Percentiles rank a stretch among this genome's conserved stretches.
Evolutionary conservation across 148 eudicot species (phyloP).

Genomic region (Chenopodium suecicum): DNA sequence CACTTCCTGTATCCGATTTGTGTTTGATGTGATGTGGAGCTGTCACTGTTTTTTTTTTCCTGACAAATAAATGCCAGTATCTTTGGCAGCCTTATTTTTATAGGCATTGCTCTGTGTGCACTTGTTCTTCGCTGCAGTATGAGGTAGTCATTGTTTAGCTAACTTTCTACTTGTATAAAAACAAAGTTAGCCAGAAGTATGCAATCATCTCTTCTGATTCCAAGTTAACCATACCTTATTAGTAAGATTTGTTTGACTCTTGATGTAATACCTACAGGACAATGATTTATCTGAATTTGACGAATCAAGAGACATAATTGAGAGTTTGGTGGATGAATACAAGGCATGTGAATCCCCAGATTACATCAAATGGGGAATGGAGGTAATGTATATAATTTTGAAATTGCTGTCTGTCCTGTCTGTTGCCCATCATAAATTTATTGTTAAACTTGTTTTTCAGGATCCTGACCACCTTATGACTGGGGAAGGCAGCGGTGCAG

Average conservation of each 20-base stretch:
- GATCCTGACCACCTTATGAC: constrained; percentile 70
- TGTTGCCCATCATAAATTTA: background rate
- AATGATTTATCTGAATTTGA: constrained; percentile 99
- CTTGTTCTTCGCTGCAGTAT: background rate
- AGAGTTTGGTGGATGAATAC: constrained; percentile 94
- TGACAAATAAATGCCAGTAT: background rate
- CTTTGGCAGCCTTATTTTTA: background rate
- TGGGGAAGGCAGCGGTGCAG: constrained; percentile 75
- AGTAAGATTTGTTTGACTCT: constrained; percentile 2
- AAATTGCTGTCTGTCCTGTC: constrained; percentile 4
- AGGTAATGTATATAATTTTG: constrained; percentile 42
- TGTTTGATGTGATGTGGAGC: background rate
- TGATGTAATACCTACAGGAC: constrained; percentile 53
- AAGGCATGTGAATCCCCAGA: constrained; percentile 99
- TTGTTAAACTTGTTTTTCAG: constrained; percentile 35
- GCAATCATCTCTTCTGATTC: background rate
- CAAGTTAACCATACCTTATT: background rate
- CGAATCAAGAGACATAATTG: constrained; percentile 92
- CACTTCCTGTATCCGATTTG: background rate
- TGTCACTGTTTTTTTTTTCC: background rate
- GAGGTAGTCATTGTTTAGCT: background rate
- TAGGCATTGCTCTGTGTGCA: background rate
- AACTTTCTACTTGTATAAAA: background rate
- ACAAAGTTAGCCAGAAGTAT: background rate
- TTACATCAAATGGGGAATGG: constrained; percentile 99